Base-by-base conservation (phyloP, 805 yeast species). In the Myxozyma geophila region DNA sequence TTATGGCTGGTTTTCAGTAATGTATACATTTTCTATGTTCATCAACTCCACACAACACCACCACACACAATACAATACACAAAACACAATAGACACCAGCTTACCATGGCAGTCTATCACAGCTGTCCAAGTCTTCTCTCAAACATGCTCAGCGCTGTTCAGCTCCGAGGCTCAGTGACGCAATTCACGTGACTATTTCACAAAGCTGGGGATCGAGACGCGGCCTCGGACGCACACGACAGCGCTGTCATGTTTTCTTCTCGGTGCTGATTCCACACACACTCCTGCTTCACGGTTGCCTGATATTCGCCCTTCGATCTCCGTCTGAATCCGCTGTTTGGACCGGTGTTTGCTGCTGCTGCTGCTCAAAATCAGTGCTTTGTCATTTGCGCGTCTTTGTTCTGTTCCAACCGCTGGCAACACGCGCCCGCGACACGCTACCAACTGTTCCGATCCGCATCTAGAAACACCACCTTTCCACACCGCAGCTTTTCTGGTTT, bases 401-500 rank as follows among this genome's bases (percentile, higher is more conserved):
- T 37, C 19, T n/a, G 13, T 39, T 39, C 7, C n/a, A 12, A 39
- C 6, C 43, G 43, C 4, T 7, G 13, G 43, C 28, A 39, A 39
- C 3, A n/a, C 13, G n/a, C 43, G 43, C 43, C n/a, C 43, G 43
- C 43, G n/a, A n/a, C 43, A 39, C 13, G n/a, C 4, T 13, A 3
- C n/a, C 43, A 39, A 43, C 2, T 19, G 5, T 52, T 35, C 46
- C 56, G 43, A 28, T 52, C 47, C 44, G 56, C 56, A 37, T 36
- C 40, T 33, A 13, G n/a, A n/a, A n/a, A n/a, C 21, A 15, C 10
- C 47, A 36, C 2, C 13, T 9, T 21, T 2, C 39, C 5, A 10
- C 7, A 7, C 36, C 21, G 41, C 41, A 39, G 13, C 6, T 39
- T 12, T 15, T 39, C n/a, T 15, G 3, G 2, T 39, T 39, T 39